Evolutionary conservation across 805 yeast genomes (phyloP).

Genomic region (Metschnikowia hibisci): DNA sequence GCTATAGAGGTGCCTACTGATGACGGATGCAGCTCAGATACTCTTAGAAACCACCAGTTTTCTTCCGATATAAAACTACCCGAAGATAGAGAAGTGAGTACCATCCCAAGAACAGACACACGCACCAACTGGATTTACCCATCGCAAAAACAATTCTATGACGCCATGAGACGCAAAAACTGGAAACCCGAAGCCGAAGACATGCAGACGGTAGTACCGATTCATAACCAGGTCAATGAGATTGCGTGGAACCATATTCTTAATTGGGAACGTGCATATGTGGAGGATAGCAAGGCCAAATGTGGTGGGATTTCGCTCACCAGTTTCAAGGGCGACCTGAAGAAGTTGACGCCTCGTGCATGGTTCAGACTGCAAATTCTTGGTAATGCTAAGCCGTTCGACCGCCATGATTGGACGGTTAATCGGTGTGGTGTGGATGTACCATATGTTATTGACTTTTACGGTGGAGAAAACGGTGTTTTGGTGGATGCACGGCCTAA

Average conservation of each 20-base stretch:
- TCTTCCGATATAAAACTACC: conserved; percentile 43
- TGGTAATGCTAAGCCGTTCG: conserved; percentile 82
- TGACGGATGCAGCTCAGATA: conserved; percentile 44
- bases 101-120: conserved; percentile 72
- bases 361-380: conserved; percentile 55
- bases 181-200: conserved; percentile 81
- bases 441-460: conserved; percentile 92
- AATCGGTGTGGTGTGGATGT: conserved; percentile 78
- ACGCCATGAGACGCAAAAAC: conserved; percentile 88
- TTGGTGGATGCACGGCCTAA: conserved; percentile 92
- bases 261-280: conserved; percentile 69
- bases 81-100: conserved; percentile 68
- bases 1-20: conserved; percentile 35
- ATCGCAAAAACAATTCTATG: conserved; percentile 88
- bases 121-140: conserved; percentile 88
- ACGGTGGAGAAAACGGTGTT: conserved; percentile 51
- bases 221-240: conserved; percentile 92
- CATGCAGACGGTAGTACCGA: conserved; percentile 89
- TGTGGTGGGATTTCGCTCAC: conserved; percentile 87
- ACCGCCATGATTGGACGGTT: conserved; percentile 92
- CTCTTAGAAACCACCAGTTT: conserved; percentile 30
- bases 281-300: conserved; percentile 39
- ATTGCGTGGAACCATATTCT: conserved; percentile 83
- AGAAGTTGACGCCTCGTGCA: conserved; percentile 85
- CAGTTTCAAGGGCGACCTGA: conserved; percentile 85